Evolutionary conservation across 371 early-diverging fungal species (phyloP).

Genomic region (Mortierella sp.): DNA sequence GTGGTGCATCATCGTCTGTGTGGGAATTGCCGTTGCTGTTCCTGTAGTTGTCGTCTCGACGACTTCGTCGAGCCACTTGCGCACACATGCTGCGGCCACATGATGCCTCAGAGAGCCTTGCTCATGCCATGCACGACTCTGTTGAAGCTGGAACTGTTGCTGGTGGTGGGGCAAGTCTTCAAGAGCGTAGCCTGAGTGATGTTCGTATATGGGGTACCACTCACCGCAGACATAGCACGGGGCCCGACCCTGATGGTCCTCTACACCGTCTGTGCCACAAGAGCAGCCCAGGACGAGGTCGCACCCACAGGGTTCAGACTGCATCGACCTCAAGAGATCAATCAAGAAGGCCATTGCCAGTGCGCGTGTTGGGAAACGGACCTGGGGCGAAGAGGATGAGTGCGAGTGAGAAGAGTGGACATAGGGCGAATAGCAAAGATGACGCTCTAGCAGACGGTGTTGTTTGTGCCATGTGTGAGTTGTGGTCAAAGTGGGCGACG

Average conservation of each 20-base stretch:
- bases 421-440: conserved; percentile 15
- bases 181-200: conserved; percentile 17
- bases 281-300: not conserved
- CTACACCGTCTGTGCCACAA: not conserved
- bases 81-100: conserved; percentile 27
- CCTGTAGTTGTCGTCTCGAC: conserved; percentile 8
- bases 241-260: conserved; percentile 7
- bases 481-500: too few relatives aligned
- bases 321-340: conserved; percentile 4
- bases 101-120: conserved; percentile 31
- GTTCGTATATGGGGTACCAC: conserved; percentile 40
- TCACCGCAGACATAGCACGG: conserved; percentile 48
- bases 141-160: not conserved
- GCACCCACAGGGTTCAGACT: not conserved
- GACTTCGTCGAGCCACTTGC: conserved; percentile 39
- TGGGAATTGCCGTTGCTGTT: not conserved
- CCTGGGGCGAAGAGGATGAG: conserved; percentile 4
- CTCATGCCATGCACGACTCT: conserved; percentile 39
- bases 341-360: conserved; percentile 45
- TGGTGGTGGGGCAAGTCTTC: not conserved
- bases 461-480: conserved; percentile 7
- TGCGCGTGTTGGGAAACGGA: conserved; percentile 46
- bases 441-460: conserved; percentile 14
- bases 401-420: not conserved
- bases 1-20: not conserved